phyloP scores from a whole-genome alignment of 768 basidiomycete genomes.

The Suillus hirtellus region DNA sequence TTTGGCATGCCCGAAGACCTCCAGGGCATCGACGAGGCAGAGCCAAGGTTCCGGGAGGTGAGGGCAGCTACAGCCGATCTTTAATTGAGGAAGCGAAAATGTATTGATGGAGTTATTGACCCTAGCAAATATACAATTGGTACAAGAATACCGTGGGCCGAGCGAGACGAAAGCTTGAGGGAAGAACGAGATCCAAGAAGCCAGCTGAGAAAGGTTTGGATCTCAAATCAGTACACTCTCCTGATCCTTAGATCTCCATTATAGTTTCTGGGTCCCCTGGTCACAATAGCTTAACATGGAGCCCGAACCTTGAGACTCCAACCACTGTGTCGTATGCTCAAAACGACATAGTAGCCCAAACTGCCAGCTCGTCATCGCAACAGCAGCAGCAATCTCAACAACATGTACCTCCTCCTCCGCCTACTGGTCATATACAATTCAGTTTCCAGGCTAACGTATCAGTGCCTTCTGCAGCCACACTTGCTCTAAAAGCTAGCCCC shows the following conservation, averaged over 20 bases:
- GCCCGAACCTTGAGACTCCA: constrained; percentile 37
- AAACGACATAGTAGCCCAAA: constrained; percentile 18
- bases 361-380: constrained; percentile 35
- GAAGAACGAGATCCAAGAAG: constrained; percentile 52
- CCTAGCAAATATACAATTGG: constrained; percentile 37
- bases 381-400: constrained; percentile 28
- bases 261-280: constrained; percentile 19
- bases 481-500: constrained; percentile 31
- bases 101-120: constrained; percentile 5
- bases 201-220: constrained; percentile 49
- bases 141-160: constrained; percentile 71
- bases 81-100: constrained; percentile 1
- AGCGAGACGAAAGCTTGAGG: constrained; percentile 57
- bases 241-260: constrained; percentile 13
- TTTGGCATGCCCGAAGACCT: constrained; percentile 62
- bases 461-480: constrained; percentile 35
- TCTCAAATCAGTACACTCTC: constrained; percentile 10
- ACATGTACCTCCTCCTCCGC: constrained; percentile 19
- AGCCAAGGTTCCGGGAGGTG: constrained; percentile 64
- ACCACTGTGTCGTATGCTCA: constrained; percentile 40
- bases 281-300: constrained; percentile 37
- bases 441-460: constrained; percentile 45
- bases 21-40: constrained; percentile 55
- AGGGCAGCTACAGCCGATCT: constrained; percentile 11
- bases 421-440: constrained; percentile 43